Conservation (phyloP, 768 basidiomycete genomes). For the Tubosaeta sp. region DNA sequence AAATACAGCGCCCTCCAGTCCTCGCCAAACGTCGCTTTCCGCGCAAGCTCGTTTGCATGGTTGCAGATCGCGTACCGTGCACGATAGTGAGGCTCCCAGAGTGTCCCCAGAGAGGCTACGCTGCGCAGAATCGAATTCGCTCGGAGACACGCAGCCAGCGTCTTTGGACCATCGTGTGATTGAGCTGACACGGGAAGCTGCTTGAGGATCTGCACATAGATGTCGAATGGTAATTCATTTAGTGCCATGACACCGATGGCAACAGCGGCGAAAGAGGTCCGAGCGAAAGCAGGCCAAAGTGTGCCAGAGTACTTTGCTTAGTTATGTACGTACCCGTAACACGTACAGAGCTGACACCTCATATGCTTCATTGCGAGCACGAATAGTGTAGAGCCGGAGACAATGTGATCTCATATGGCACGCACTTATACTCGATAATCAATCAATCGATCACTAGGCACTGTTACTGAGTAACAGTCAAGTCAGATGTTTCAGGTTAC, state of each 20-base stretch:
- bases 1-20: slow-evolving; percentile 48
- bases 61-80: slow-evolving; percentile 44
- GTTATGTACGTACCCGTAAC: too few relatives aligned
- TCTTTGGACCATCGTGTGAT: slow-evolving; percentile 24
- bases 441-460: too few relatives aligned
- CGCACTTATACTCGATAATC: too few relatives aligned
- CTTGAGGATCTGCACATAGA: slow-evolving; percentile 36
- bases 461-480: too few relatives aligned
- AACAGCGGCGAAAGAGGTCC: not conserved
- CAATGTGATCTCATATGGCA: too few relatives aligned
- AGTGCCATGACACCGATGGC: slow-evolving; percentile 14
- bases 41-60: slow-evolving; percentile 33
- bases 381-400: too few relatives aligned
- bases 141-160: slow-evolving; percentile 39
- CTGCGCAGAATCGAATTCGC: slow-evolving; percentile 38
- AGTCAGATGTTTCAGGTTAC: too few relatives aligned
- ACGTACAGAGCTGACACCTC: too few relatives aligned
- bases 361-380: too few relatives aligned
- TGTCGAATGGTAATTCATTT: slow-evolving; percentile 30
- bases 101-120: slow-evolving; percentile 36
- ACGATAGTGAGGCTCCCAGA: slow-evolving; percentile 55
- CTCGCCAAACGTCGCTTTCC: slow-evolving; percentile 24
- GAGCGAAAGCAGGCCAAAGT: not conserved
- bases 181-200: slow-evolving; percentile 27
- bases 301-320: too few relatives aligned